Evolutionary conservation across 1,284 basidiomycete genomes (phyloP).

Genomic region (Cryptococcus sp.): DNA sequence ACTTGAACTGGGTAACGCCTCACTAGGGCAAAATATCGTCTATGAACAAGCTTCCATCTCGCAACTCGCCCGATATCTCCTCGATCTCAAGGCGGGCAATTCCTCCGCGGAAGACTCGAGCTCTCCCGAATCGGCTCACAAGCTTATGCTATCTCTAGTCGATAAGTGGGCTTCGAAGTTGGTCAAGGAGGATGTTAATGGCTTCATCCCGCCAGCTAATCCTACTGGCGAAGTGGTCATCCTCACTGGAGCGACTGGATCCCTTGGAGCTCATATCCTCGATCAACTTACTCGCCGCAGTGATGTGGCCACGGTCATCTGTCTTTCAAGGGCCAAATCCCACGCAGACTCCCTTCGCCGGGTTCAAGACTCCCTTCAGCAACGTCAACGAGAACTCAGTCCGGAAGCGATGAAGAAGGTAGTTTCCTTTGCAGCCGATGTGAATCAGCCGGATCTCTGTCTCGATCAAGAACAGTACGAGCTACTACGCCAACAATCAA

Average conservation of each 20-base stretch:
- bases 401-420: slow-evolving; percentile 38
- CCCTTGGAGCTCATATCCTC: slow-evolving; percentile 59
- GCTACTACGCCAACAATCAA: slow-evolving; percentile 45
- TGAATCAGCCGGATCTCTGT: slow-evolving; percentile 50
- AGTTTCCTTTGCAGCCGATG: slow-evolving; percentile 51
- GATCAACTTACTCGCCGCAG: slow-evolving; percentile 49
- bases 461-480: slow-evolving; percentile 47
- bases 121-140: slow-evolving; percentile 32
- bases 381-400: slow-evolving; percentile 24
- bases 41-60: slow-evolving; percentile 45
- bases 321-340: slow-evolving; percentile 50
- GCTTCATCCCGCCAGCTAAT: not conserved
- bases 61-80: slow-evolving; percentile 28
- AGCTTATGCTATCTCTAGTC: slow-evolving; percentile 50
- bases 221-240: slow-evolving; percentile 26
- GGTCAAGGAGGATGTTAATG: slow-evolving; percentile 5
- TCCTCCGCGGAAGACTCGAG: slow-evolving; percentile 4
- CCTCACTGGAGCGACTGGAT: slow-evolving; percentile 61
- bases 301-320: slow-evolving; percentile 52
- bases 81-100: slow-evolving; percentile 28
- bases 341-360: slow-evolving; percentile 32
- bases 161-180: slow-evolving; percentile 47
- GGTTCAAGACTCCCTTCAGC: slow-evolving; percentile 31
- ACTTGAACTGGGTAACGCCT: slow-evolving; percentile 45
- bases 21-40: slow-evolving; percentile 51